Evolutionary conservation across 345 rosid genomes (phyloP), one percentile per base, ranked within the genome.

Genomic region (Hibiscus tridactylites): DNA sequence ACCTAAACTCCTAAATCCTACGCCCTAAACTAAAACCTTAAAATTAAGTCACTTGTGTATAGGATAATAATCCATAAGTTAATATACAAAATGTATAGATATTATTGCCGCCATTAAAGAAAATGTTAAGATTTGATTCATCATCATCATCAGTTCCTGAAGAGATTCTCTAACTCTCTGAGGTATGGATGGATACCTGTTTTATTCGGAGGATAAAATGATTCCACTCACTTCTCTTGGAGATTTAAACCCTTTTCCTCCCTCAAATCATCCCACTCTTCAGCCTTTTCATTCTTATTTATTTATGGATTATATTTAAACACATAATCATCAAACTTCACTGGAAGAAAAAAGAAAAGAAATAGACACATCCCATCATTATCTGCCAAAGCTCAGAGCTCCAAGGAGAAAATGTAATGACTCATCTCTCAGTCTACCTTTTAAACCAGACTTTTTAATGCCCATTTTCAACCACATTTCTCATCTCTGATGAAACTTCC

Each of bases 191-290:
- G 37, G 37, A 35, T 35, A 76, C 80, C 31, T 76, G 77, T 73
- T 71, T 61, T 80, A 58, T 71, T 74, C 78, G 21, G 17, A 9
- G 76, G 76, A 68, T 63, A 68, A 66, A 12, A 42, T 21, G 76
- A 29, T 42, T 52, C 19, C 54, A 15, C 54, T 50, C 6, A 5
- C 75, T 50, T 61, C 74, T 71, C 16, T 35, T 35, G 68, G 63
- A 24, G 58, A 71, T 17, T 54, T 54, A 54, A 73, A 76, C 74
- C 56, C 13, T 31, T n/a, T 9, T 49, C 5, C 3, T 33, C 9
- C 4, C 33, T 12, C 29, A 12, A 65, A 53, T 37, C 71, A 65
- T 39, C 61, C 37, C 53, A 49, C 16, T n/a, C n/a, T n/a, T n/a
- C n/a, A n/a, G n/a, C n/a, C n/a, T 49, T 1, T 3, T 3, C 53